phyloP scores from a whole-genome alignment of 2,329 filamentous ascomycete species.

The Cordyceps sp. region DNA sequence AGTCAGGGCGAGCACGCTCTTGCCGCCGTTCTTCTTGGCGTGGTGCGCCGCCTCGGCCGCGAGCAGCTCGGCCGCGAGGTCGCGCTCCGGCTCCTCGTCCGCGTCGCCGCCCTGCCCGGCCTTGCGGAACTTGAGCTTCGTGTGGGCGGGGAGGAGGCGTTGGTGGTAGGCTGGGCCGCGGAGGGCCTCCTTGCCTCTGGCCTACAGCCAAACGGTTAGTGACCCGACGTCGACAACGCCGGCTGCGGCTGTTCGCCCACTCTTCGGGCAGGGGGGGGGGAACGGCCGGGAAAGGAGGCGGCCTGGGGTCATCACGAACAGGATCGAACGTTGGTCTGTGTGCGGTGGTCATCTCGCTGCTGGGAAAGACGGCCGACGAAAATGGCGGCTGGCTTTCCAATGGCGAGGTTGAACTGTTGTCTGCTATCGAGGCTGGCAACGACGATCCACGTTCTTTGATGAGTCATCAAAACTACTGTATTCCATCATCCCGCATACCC shows the following conservation, averaged over 20 bases:
- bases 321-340: conserved; percentile 93
- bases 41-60: conserved; percentile 78
- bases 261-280: no score
- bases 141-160: conserved; percentile 84
- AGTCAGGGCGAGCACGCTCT: conserved; percentile 22
- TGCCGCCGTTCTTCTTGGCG: conserved; percentile 55
- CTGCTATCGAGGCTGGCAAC: no score
- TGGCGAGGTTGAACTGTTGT: no score
- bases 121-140: conserved; percentile 73
- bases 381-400: no score
- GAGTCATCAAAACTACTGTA: no score
- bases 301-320: conserved; percentile 27
- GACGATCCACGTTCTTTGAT: no score
- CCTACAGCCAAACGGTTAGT: conserved; percentile 29
- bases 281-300: background rate
- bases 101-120: conserved; percentile 79
- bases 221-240: conserved; percentile 8
- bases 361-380: no score
- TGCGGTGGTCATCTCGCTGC: conserved; percentile 46
- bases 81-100: conserved; percentile 49
- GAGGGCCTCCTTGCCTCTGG: conserved; percentile 84
- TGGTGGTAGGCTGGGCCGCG: conserved; percentile 93
- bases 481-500: no score
- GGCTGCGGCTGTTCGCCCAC: conserved; percentile 4
- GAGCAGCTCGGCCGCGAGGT: conserved; percentile 79